Conservation (phyloP, 129 eudicot genomes). For the Scalesia atractyloides region DNA sequence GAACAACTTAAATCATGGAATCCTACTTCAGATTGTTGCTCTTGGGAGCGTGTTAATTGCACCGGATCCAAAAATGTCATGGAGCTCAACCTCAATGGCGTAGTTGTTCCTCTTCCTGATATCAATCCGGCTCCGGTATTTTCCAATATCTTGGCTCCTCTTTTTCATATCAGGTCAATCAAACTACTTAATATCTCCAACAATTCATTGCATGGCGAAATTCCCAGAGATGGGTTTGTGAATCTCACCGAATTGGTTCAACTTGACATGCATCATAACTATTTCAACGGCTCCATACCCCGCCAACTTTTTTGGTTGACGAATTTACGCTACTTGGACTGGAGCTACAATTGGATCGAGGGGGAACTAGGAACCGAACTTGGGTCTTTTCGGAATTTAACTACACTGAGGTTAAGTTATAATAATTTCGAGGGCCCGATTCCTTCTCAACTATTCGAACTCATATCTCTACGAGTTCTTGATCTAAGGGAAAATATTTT, state of each 20-base stretch:
- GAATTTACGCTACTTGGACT: constrained; percentile 45
- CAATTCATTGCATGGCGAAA: constrained; percentile 38
- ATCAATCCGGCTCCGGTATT: not conserved
- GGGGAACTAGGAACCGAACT: constrained; percentile 40
- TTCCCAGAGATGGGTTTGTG: constrained; percentile 39
- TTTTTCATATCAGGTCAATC: constrained; percentile 36
- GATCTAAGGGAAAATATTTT: constrained; percentile 43
- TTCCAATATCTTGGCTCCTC: constrained; percentile 37
- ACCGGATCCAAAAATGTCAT: constrained; percentile 9
- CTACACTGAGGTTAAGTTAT: constrained; percentile 20
- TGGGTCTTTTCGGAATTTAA: constrained; percentile 29
- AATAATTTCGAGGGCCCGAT: constrained; percentile 39
- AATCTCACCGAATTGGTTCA: constrained; percentile 43
- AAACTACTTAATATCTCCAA: constrained; percentile 43
- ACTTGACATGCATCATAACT: constrained; percentile 48
- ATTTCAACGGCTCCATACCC: too few species aligned
- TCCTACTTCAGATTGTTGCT: constrained; percentile 44
- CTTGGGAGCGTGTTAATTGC: constrained; percentile 49
- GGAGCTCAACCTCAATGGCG: constrained; percentile 32
- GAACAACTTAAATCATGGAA: constrained; percentile 44
- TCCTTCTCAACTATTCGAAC: constrained; percentile 40
- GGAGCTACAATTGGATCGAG: constrained; percentile 36
- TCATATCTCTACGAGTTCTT: constrained; percentile 39
- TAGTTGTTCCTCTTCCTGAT: constrained; percentile 17
- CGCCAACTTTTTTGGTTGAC: too few species aligned